Percentiles rank a stretch among this genome's conserved stretches.
Conservation (phyloP, 208 protist species). For the Acanthamoeba sp. region DNA sequence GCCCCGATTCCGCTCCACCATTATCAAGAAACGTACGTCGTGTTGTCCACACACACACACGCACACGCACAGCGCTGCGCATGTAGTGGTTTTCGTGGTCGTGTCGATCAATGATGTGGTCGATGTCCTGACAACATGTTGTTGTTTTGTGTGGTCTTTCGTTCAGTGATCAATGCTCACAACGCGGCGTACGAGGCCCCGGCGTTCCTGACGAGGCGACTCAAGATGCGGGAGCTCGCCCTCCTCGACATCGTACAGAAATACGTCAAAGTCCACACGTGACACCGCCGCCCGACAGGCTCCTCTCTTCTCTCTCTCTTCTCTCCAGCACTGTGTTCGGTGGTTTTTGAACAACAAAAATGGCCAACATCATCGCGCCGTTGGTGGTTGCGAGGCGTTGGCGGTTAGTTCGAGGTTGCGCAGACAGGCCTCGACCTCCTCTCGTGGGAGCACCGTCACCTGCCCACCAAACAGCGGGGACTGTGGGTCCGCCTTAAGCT, state of each 20-base stretch:
- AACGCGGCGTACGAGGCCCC: constrained; percentile 41
- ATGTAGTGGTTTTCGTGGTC: background rate
- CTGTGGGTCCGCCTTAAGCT: too few relatives aligned
- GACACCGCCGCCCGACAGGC: too few relatives aligned
- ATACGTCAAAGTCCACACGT: background rate
- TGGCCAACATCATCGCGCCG: too few relatives aligned
- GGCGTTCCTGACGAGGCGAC: constrained; percentile 15
- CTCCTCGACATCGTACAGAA: constrained; percentile 19
- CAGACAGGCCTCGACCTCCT: too few relatives aligned
- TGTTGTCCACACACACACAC: background rate
- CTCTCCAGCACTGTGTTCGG: too few relatives aligned
- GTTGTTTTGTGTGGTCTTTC: background rate
- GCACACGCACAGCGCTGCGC: background rate
- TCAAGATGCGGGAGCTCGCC: constrained; percentile 28
- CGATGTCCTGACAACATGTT: background rate
- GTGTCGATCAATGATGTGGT: background rate
- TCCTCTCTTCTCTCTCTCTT: too few relatives aligned
- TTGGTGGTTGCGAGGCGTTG: too few relatives aligned
- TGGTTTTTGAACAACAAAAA: too few relatives aligned
- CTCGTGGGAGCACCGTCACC: too few relatives aligned
- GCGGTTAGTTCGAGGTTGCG: too few relatives aligned
- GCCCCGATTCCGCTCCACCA: constrained; percentile 15
- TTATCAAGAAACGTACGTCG: constrained; percentile 12
- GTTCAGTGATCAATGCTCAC: constrained; percentile 24
- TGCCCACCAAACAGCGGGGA: too few relatives aligned